Evolutionary conservation across 495 filamentous ascomycete species (phyloP).

Genomic region (Penicillium malachiteum): DNA sequence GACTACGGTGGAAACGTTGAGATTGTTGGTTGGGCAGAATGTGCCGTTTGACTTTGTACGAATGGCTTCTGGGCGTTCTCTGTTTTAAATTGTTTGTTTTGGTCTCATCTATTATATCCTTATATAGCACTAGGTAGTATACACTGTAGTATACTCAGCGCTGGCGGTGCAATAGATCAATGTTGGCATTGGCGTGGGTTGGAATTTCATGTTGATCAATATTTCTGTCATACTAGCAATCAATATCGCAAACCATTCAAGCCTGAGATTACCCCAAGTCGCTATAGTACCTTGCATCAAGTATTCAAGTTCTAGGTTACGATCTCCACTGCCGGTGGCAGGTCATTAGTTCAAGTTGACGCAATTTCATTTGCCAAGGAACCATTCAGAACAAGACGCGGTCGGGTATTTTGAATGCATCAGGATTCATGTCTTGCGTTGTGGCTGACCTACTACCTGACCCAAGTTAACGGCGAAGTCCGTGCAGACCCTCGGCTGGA

Average conservation of each 20-base stretch:
- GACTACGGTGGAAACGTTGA: conserved; percentile 76
- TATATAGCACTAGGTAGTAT: neutral
- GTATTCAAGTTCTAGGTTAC: too few relatives aligned
- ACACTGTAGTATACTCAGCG: neutral
- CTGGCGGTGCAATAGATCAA: conserved; percentile 14
- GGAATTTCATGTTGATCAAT: too few relatives aligned
- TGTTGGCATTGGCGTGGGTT: conserved; percentile 9
- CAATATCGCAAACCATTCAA: neutral
- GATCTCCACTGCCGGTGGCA: too few relatives aligned
- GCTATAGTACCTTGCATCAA: too few relatives aligned
- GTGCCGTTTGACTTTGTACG: conserved; percentile 84
- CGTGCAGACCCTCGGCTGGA: conserved; percentile 15
- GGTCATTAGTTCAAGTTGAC: too few relatives aligned
- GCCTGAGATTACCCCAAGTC: neutral
- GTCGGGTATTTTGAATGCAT: neutral
- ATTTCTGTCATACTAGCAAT: too few relatives aligned
- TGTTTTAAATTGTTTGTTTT: conserved; percentile 50
- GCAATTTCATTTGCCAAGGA: too few relatives aligned
- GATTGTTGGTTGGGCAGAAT: conserved; percentile 78
- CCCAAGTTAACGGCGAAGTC: neutral
- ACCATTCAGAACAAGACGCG: neutral
- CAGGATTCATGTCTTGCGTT: too few relatives aligned
- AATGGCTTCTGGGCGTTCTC: conserved; percentile 66
- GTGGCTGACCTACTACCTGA: too few relatives aligned
- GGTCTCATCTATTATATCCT: neutral